These are phyloP conservation scores for Chalciporus sphaerocephalus DNA, from an alignment of 768 basidiomycete species.

Conservation along the genomic window DNA sequence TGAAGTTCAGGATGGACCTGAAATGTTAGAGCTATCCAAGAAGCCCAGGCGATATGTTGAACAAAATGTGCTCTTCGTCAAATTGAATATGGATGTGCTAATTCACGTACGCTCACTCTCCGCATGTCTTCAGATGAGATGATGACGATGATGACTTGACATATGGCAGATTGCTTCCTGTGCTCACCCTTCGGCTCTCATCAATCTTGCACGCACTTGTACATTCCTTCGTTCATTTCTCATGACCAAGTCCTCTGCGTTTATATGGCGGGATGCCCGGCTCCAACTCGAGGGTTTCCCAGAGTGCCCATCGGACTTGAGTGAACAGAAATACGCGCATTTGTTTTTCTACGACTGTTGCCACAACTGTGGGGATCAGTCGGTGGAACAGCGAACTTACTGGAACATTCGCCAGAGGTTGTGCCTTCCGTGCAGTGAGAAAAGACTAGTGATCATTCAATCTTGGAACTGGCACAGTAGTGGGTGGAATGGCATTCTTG, in stretches of 20 bases:
- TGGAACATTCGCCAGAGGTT: too few relatives aligned
- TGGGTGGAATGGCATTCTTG: too few relatives aligned
- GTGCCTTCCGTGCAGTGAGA: too few relatives aligned
- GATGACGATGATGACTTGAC: conserved; percentile 24
- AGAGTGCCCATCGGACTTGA: conserved; percentile 38
- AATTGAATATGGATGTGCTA: too few relatives aligned
- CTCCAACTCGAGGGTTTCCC: conserved; percentile 35
- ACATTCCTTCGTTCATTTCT: conserved; percentile 36
- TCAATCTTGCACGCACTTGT: conserved; percentile 37
- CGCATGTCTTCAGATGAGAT: background rate
- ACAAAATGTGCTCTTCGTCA: too few relatives aligned
- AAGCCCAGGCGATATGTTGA: too few relatives aligned
- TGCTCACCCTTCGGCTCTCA: conserved; percentile 33
- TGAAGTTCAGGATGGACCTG: too few relatives aligned
- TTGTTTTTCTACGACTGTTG: conserved; percentile 31
- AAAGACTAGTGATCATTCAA: too few relatives aligned
- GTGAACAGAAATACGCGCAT: conserved; percentile 40
- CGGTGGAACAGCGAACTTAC: too few relatives aligned
- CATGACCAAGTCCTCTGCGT: conserved; percentile 25
- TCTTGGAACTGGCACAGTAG: too few relatives aligned
- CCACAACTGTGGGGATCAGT: background rate
- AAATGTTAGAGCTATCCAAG: too few relatives aligned
- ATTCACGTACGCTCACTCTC: background rate
- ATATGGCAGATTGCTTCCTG: conserved; percentile 31
- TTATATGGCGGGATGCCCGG: conserved; percentile 23